A percentile compares a stretch with the other conserved stretches of the same genome.
phyloP scores from a whole-genome alignment of 352 stramenopile species.

The Phytophthora chlamydospora region DNA sequence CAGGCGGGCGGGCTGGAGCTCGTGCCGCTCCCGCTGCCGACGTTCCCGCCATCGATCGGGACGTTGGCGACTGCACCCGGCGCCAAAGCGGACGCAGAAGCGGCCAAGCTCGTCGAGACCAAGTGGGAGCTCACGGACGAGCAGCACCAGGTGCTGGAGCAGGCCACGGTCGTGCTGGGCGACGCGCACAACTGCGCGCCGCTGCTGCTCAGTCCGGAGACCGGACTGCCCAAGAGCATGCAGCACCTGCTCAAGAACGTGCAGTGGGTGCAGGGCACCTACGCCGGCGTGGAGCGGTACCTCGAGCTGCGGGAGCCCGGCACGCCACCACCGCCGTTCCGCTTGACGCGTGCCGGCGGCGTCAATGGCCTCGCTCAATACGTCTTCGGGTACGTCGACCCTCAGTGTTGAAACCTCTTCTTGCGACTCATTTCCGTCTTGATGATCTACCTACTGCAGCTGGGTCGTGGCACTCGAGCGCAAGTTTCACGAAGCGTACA shows the following conservation, averaged over 20 bases:
- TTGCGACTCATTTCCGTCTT: neutral
- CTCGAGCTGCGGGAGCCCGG: slow-evolving; percentile 31
- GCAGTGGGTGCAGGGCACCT: slow-evolving; percentile 69
- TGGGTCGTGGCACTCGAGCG: slow-evolving; percentile 72
- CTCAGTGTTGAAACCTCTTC: neutral
- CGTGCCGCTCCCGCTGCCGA: slow-evolving; percentile 34
- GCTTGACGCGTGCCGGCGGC: slow-evolving; percentile 60
- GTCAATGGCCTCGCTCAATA: slow-evolving; percentile 75
- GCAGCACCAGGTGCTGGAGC: slow-evolving; percentile 45
- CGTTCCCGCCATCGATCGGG: slow-evolving; percentile 30
- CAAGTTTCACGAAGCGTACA: slow-evolving; percentile 58
- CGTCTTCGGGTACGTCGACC: slow-evolving; percentile 49
- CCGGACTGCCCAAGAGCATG: slow-evolving; percentile 23
- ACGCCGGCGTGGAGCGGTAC: slow-evolving; percentile 64
- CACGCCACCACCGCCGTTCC: slow-evolving; percentile 33
- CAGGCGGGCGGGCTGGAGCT: slow-evolving; percentile 48
- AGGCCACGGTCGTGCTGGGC: slow-evolving; percentile 51
- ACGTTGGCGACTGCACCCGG: slow-evolving; percentile 28
- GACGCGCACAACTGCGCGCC: slow-evolving; percentile 54
- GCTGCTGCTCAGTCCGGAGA: slow-evolving; percentile 42
- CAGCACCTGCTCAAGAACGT: slow-evolving; percentile 47
- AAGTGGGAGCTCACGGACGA: slow-evolving; percentile 42
- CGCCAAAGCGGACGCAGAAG: slow-evolving; percentile 2
- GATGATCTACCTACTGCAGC: slow-evolving; percentile 9
- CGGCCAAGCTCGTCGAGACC: slow-evolving; percentile 9